Percentiles rank a stretch among this genome's conserved stretches.
Evolutionary conservation across 2,329 filamentous ascomycete species (phyloP).

Genomic region (Camptophora hylomeconis): DNA sequence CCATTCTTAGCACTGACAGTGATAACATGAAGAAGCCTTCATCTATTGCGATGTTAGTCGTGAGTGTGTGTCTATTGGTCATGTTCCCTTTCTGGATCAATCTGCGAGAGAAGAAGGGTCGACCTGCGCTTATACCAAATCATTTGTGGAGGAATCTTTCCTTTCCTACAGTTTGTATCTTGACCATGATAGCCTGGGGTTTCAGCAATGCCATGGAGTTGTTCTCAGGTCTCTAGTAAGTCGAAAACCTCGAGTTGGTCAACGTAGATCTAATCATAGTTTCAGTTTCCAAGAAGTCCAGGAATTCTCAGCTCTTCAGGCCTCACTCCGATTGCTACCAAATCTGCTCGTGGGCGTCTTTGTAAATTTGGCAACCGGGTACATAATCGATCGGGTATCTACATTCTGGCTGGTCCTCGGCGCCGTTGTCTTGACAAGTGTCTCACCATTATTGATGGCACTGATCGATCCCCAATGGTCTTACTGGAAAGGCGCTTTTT

Average conservation of each 20-base stretch:
- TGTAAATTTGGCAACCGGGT: slow-evolving; percentile 32
- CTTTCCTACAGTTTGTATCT: slow-evolving; percentile 44
- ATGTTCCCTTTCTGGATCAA: slow-evolving; percentile 43
- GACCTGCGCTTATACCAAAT: slow-evolving; percentile 49
- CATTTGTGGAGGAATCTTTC: slow-evolving; percentile 45
- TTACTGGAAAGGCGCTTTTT: slow-evolving; percentile 39
- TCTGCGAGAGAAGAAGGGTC: slow-evolving; percentile 31
- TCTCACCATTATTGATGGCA: slow-evolving; percentile 43
- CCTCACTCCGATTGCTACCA: slow-evolving; percentile 34
- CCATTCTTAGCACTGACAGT: slow-evolving; percentile 8
- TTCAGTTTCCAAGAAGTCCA: slow-evolving; percentile 35
- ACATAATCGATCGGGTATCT: slow-evolving; percentile 33
- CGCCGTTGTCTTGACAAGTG: slow-evolving; percentile 30
- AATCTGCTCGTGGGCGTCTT: slow-evolving; percentile 21
- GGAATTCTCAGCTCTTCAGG: slow-evolving; percentile 28
- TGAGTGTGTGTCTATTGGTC: slow-evolving; percentile 32
- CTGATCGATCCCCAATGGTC: slow-evolving; percentile 34
- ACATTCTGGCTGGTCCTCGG: slow-evolving; percentile 28
- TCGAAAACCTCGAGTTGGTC: slow-evolving; percentile 7
- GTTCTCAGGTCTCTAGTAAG: slow-evolving; percentile 38
- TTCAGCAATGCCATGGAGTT: slow-evolving; percentile 36
- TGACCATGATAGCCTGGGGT: slow-evolving; percentile 33
- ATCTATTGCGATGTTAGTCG: slow-evolving; percentile 34
- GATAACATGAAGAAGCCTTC: slow-evolving; percentile 29
- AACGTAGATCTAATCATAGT: slow-evolving; percentile 4